Evolutionary conservation across 768 basidiomycete genomes (phyloP).

Genomic region (Suillus subluteus): DNA sequence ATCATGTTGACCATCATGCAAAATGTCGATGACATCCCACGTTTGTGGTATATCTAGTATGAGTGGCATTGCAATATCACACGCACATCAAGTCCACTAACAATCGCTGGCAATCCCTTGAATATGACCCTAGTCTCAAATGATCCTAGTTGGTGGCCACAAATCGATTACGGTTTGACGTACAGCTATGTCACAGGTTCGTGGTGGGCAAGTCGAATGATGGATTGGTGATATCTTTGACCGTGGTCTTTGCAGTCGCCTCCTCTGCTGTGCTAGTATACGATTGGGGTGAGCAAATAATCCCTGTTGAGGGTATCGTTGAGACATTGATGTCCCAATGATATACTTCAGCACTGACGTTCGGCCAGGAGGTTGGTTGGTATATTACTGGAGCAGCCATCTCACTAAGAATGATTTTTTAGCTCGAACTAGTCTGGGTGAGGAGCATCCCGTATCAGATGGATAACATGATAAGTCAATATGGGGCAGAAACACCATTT

Average conservation of each 20-base stretch:
- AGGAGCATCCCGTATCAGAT: not conserved
- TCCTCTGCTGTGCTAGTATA: not conserved
- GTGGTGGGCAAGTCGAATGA: not conserved
- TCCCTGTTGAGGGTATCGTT: not conserved
- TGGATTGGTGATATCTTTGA: not conserved
- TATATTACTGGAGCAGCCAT: not conserved
- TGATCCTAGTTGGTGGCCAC: not conserved
- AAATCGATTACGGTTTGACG: not conserved
- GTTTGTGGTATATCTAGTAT: not conserved
- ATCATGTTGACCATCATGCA: no score
- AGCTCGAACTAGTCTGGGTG: not conserved
- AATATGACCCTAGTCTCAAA: not conserved
- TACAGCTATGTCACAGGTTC: not conserved
- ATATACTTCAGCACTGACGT: not conserved
- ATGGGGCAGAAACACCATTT: not conserved
- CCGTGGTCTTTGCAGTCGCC: not conserved
- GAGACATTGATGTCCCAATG: not conserved
- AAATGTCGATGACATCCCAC: not conserved
- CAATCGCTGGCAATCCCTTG: not conserved
- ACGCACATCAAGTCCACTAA: not conserved
- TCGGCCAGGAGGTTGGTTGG: not conserved
- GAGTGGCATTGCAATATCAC: not conserved
- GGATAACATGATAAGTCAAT: not conserved
- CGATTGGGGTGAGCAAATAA: not conserved
- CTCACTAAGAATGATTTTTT: not conserved